These are phyloP conservation scores for Cucumis hystrix DNA, from an alignment of 306 rosid species.

Conservation along the genomic window DNA sequence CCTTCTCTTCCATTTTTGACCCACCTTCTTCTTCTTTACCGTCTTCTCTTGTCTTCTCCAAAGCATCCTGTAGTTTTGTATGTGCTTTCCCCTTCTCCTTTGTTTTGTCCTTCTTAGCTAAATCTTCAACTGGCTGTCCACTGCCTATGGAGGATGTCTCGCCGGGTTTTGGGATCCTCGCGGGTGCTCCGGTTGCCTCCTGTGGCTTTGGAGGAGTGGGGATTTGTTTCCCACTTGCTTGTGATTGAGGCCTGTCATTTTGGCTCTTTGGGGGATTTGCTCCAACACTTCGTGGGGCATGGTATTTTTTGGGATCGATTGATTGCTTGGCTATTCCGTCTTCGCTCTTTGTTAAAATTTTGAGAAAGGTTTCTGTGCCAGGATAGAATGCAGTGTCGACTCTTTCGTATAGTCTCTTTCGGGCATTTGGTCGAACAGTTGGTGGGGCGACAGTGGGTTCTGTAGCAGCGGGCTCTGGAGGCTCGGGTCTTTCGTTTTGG, in stretches of 20 bases:
- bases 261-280: not conserved
- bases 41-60: not conserved
- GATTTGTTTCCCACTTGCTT: not conserved
- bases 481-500: not conserved
- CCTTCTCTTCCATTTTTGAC: not conserved
- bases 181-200: not conserved
- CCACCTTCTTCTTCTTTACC: not conserved
- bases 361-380: too few relatives aligned
- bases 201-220: not conserved
- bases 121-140: not conserved
- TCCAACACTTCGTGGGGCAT: not conserved
- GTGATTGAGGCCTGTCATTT: not conserved
- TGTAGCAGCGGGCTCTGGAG: not conserved
- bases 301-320: too few relatives aligned
- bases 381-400: too few relatives aligned
- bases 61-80: not conserved
- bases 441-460: not conserved
- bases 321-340: not conserved
- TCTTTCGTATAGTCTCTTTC: not conserved
- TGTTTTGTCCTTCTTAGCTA: not conserved
- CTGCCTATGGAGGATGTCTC: not conserved
- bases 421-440: not conserved
- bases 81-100: not conserved
- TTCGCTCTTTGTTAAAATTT: not conserved
- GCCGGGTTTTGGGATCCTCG: not conserved